Evolutionary conservation across 75 land plant genomes (phyloP), one percentile per base, ranked within the genome.

Genomic region (Adiantum capillusveneris): DNA sequence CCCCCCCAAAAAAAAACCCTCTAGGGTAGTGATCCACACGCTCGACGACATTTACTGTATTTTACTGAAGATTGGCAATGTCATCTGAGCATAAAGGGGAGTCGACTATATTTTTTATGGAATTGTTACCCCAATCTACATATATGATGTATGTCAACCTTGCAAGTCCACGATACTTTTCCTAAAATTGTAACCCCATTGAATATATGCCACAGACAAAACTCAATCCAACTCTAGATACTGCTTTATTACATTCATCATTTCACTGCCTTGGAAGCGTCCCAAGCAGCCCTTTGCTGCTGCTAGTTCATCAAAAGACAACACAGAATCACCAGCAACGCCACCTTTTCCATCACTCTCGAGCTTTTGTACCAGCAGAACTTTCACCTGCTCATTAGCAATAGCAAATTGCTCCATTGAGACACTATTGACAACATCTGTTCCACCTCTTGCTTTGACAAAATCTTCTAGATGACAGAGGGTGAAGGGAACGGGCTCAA

Each of bases 231-330:
- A 34, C 37, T 34, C 28, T 41, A 88, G 49, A 44, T 65, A 85
- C 43, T 56, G 65, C 62, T 81, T 86, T 64, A 94, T 84, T 11
- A 94, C 71, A 26, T 81, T 81, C 91, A 94, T 86, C 96, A 94
- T 94, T 66, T 94, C 99, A 37, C 88, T 72, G 19, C 96, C 99
- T 21, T 79, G 72, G 66, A 94, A 94, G 16, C 99, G 77, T 18
- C 99, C 99, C 61, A 94, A 81, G 45, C 95, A 89, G 0, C 99
- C 99, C 48, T 76, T 73, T 14, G 96, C 90, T 14, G 96, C 99
- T 18, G 90, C 83, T 50, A 82, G 75, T 75, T 94, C 96, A 62
- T 73, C 69, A 44, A 83, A 86, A 19, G 60, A 67, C 41, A 30
- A 58, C 46, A 94, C 99, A 1, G 77, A 62, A 68, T 94, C 99